These are phyloP conservation scores for Neodidymelliopsis sp. DNA, from an alignment of 2,329 filamentous ascomycete genomes.

Conservation along the genomic window DNA sequence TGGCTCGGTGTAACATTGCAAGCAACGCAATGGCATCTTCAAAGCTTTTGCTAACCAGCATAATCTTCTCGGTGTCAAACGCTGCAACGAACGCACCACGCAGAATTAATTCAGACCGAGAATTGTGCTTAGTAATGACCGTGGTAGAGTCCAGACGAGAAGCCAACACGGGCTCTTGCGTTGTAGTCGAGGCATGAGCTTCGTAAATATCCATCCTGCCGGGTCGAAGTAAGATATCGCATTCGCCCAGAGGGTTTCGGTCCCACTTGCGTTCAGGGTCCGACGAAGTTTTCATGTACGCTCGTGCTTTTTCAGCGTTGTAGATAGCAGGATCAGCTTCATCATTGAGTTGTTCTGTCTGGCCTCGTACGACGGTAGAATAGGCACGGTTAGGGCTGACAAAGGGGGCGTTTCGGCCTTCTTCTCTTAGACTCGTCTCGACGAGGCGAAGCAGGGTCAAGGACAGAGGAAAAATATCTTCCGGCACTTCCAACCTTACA, in stretches of 20 bases:
- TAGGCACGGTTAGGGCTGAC: constrained; percentile 28
- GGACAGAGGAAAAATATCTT: constrained; percentile 22
- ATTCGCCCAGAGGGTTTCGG: constrained; percentile 21
- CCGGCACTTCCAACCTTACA: constrained; percentile 31
- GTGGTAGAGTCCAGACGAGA: constrained; percentile 14
- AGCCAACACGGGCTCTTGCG: constrained; percentile 21
- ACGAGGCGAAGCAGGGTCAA: constrained; percentile 29
- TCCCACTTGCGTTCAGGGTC: constrained; percentile 18
- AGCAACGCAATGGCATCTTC: constrained; percentile 11
- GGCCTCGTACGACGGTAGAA: constrained; percentile 8
- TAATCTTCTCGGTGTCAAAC: constrained; percentile 5
- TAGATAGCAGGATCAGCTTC: constrained; percentile 9
- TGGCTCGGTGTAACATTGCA: constrained; percentile 10
- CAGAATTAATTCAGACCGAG: constrained; percentile 13
- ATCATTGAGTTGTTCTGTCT: constrained; percentile 4
- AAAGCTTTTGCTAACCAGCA: constrained; percentile 11
- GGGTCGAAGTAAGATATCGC: constrained; percentile 23
- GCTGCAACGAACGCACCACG: background rate
- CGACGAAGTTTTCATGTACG: constrained; percentile 28
- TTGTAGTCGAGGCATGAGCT: constrained; percentile 11
- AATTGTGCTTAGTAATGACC: constrained; percentile 1
- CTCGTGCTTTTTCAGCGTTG: constrained; percentile 24
- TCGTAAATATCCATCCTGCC: constrained; percentile 27
- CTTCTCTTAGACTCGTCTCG: constrained; percentile 25
- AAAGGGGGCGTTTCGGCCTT: constrained; percentile 26